Evolutionary conservation across 257 asterid genomes (phyloP), one percentile per base, ranked within the genome.

Genomic region (Przewalskia tangutica): DNA sequence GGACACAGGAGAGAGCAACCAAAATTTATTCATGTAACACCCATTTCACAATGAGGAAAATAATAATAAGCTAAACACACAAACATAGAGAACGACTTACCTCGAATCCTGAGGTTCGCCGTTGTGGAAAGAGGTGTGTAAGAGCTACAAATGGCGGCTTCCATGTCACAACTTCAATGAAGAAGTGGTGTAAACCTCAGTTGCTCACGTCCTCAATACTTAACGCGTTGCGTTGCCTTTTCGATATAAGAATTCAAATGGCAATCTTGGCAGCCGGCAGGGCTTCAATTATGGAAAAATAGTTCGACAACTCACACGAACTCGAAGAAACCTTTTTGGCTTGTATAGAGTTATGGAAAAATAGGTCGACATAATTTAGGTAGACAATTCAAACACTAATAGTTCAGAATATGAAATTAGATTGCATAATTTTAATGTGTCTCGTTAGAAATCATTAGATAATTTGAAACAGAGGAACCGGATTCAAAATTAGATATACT

Each of bases 131-230:
- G 71, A 65, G 83, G 89, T 82, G 81, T 81, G 48, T 80, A 91
- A 70, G 93, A 87, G 78, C 86, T 83, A 58, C 89, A 84, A 67
- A 88, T 88, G 83, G 92, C 50, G 11, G 93, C 88, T 84, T 89
- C 95, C 98, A 94, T 93, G 85, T 84, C 67, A 86, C 82, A 84
- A 65, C 51, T 34, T 32, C 36, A 54, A 44, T 46, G 54, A 63
- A 23, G n/a, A 44, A 79, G 46, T 51, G 34, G 66, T 75, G 46
- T 70, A 64, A 67, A 40, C 40, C 53, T 23, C 17, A 58, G 32
- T 51, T 62, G 48, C 84, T 68, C 56, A 38, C 6, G 44, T 6
- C n/a, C 1, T n/a, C 81, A 56, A 48, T 48, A 20, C 23, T 73
- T 73, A 73, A 11, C 56, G 32, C 32, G 32, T 27, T 27, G n/a